Evolutionary conservation across 345 rosid species (phyloP).

Genomic region (Eucalyptus erythrocorys): DNA sequence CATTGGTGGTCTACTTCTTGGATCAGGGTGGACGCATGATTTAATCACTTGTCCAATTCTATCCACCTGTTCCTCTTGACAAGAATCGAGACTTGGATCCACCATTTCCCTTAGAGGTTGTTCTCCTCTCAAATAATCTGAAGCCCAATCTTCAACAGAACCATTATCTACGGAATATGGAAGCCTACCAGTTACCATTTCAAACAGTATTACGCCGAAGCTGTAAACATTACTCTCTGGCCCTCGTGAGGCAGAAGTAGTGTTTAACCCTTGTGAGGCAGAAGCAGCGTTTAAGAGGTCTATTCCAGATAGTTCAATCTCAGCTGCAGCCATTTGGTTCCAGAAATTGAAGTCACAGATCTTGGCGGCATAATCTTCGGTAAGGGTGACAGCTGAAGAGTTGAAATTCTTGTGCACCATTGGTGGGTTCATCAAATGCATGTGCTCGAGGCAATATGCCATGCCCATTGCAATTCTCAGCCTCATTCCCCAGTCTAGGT

Average conservation of each 20-base stretch:
- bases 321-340: constrained; percentile 29
- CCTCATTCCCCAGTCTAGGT: constrained; percentile 79
- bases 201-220: constrained; percentile 67
- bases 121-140: constrained; percentile 27
- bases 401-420: constrained; percentile 46
- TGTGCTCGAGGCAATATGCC: constrained; percentile 73
- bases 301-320: constrained; percentile 12
- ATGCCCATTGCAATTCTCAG: constrained; percentile 78
- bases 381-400: constrained; percentile 61
- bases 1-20: constrained; percentile 45
- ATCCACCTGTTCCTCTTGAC: constrained; percentile 41
- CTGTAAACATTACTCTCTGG: constrained; percentile 46
- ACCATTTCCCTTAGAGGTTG: constrained; percentile 27
- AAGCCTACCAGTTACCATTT: constrained; percentile 69
- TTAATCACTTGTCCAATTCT: constrained; percentile 44
- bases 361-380: constrained; percentile 90
- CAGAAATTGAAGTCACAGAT: constrained; percentile 60
- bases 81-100: constrained; percentile 63
- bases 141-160: constrained; percentile 43
- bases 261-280: constrained; percentile 6
- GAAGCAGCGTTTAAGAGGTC: constrained; percentile 7
- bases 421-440: constrained; percentile 74
- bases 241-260: neutral
- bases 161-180: constrained; percentile 27
- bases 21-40: constrained; percentile 49